A percentile compares a stretch with the other conserved stretches of the same genome.
phyloP scores from a whole-genome alignment of 1,284 basidiomycete species.

The Boletus coffeatus region DNA sequence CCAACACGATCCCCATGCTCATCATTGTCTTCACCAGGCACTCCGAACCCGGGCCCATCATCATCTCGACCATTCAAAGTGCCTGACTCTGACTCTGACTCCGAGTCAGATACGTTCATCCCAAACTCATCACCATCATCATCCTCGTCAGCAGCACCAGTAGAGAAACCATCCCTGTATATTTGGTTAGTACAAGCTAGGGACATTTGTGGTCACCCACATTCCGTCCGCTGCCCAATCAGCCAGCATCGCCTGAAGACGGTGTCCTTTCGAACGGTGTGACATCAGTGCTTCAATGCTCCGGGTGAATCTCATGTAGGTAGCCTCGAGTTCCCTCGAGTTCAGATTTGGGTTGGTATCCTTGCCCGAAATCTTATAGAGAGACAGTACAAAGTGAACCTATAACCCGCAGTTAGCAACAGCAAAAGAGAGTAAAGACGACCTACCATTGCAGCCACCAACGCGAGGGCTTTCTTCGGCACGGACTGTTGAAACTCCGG shows the following conservation, averaged over 20 bases:
- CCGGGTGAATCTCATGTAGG: neutral
- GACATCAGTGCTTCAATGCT: neutral
- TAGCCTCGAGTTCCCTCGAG: neutral
- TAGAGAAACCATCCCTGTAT: neutral
- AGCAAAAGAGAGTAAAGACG: neutral
- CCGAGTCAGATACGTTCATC: neutral
- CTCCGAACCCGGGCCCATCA: too few species aligned
- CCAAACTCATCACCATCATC: neutral
- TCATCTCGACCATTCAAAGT: too few species aligned
- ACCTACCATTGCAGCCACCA: neutral
- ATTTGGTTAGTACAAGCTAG: neutral
- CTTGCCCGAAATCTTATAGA: neutral
- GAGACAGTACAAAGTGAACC: neutral
- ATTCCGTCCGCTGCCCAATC: neutral
- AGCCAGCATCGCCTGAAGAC: neutral
- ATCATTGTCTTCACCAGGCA: neutral
- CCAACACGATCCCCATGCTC: neutral
- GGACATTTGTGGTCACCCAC: neutral
- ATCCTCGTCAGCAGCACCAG: neutral
- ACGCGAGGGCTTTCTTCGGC: neutral
- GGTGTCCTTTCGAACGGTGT: neutral
- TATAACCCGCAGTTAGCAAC: neutral
- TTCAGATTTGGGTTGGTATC: neutral
- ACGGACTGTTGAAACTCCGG: neutral
- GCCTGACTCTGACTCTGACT: neutral